These are phyloP conservation scores for Kodamaea hsintzibuensis DNA, from an alignment of 805 yeast species.

Conservation along the genomic window DNA sequence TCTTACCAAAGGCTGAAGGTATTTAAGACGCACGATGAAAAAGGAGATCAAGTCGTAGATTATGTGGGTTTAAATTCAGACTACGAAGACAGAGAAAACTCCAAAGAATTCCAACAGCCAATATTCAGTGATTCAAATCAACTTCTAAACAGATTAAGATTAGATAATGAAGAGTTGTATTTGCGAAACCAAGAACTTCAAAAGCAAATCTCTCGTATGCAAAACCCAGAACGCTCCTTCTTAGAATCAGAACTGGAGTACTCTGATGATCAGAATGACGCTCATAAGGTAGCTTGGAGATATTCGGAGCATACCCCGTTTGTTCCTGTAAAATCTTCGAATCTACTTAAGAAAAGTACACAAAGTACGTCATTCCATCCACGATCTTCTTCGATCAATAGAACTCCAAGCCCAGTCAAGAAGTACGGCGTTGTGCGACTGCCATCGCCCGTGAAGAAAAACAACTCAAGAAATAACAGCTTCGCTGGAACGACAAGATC, in stretches of 20 bases:
- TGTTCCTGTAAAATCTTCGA: constrained; percentile 8
- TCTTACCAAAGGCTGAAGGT: constrained; percentile 38
- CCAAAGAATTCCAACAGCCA: constrained; percentile 8
- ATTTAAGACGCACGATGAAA: constrained; percentile 53
- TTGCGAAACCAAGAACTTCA: constrained; percentile 12
- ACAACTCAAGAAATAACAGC: neutral
- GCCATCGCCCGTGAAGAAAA: neutral
- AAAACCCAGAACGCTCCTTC: constrained; percentile 8
- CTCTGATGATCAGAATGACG: constrained; percentile 5
- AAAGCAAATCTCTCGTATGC: constrained; percentile 10
- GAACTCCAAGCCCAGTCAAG: constrained; percentile 12
- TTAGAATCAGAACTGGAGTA: constrained; percentile 10
- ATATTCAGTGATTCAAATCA: constrained; percentile 15
- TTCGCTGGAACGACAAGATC: neutral
- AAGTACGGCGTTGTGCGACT: neutral
- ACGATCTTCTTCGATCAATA: neutral
- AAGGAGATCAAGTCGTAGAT: constrained; percentile 33
- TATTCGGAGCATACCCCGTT: constrained; percentile 13
- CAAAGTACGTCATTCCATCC: neutral
- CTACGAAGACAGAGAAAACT: constrained; percentile 9
- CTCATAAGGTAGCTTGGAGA: constrained; percentile 9
- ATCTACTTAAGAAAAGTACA: neutral
- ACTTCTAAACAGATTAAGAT: constrained; percentile 11
- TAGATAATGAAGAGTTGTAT: constrained; percentile 14
- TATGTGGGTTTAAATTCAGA: constrained; percentile 5